A percentile compares a stretch with the other conserved stretches of the same genome.
Conservation (phyloP, 345 rosid species). For the Garcia nutans region DNA sequence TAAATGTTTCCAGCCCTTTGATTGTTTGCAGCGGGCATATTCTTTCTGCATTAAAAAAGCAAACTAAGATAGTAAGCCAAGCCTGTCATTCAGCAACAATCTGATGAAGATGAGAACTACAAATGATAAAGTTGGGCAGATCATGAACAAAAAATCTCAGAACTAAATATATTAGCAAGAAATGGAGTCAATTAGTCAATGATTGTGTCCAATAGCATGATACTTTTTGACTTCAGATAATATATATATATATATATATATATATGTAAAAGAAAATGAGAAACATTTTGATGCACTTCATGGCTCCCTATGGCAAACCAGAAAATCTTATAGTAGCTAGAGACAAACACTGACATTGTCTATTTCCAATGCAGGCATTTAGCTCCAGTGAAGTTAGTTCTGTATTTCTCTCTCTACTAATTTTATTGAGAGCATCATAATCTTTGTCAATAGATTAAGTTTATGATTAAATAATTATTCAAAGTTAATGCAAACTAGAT, state of each 20-base stretch:
- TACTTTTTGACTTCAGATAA: background rate
- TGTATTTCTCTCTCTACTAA: background rate
- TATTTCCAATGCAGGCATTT: background rate
- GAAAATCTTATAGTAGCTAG: background rate
- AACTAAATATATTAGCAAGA: background rate
- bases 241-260: too few species aligned
- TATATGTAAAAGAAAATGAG: too few species aligned
- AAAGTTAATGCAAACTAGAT: background rate
- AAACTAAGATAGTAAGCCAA: background rate
- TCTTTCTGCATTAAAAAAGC: slow-evolving; percentile 44
- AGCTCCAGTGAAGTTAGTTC: background rate
- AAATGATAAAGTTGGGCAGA: background rate
- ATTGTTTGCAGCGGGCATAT: slow-evolving; percentile 50
- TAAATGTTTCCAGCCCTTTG: slow-evolving; percentile 50
- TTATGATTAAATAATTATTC: too few species aligned
- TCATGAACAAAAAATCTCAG: background rate
- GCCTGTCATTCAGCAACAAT: background rate
- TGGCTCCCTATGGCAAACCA: background rate
- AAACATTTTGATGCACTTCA: background rate
- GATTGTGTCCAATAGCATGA: background rate
- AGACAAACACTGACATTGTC: background rate
- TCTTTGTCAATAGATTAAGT: background rate
- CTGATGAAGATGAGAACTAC: background rate
- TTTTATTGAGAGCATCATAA: background rate
- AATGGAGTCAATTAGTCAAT: background rate